Percentiles rank a stretch among this genome's conserved stretches.
phyloP scores from a whole-genome alignment of 192 early-diverging fungal species.

The Backusella macrospora region DNA sequence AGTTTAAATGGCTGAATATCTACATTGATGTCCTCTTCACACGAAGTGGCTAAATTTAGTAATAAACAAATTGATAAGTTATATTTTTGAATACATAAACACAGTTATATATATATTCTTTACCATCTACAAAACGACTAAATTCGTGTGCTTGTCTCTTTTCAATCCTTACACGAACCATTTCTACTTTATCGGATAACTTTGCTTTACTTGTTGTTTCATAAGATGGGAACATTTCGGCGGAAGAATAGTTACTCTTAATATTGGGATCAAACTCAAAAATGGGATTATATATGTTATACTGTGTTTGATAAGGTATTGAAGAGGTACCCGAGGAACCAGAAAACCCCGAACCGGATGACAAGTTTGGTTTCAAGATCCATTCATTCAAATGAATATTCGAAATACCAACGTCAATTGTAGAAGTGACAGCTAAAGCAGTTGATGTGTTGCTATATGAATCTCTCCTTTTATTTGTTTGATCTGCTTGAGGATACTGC shows the following conservation, averaged over 20 bases:
- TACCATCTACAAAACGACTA: conserved; percentile 21
- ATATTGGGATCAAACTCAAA: conserved; percentile 15
- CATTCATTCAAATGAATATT: conserved; percentile 17
- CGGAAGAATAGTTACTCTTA: background rate
- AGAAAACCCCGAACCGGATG: background rate
- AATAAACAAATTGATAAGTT: background rate
- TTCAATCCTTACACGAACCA: conserved; percentile 31
- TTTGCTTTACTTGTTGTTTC: background rate
- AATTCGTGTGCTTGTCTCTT: conserved; percentile 23
- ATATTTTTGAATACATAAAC: background rate
- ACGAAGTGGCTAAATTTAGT: background rate
- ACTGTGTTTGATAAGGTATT: background rate
- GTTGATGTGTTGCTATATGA: background rate
- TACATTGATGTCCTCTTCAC: conserved; percentile 41
- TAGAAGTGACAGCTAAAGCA: background rate
- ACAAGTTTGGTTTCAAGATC: conserved; percentile 5
- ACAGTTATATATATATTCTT: background rate
- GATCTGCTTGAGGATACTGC: background rate
- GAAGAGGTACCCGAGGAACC: background rate
- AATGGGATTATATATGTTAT: conserved; percentile 13
- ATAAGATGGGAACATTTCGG: conserved; percentile 5
- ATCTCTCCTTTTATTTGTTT: background rate
- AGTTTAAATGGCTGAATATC: conserved; percentile 54
- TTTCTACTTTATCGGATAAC: background rate
- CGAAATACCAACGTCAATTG: background rate